Evolutionary conservation across 768 basidiomycete species (phyloP).

Genomic region (Daedaleopsis sinensis): DNA sequence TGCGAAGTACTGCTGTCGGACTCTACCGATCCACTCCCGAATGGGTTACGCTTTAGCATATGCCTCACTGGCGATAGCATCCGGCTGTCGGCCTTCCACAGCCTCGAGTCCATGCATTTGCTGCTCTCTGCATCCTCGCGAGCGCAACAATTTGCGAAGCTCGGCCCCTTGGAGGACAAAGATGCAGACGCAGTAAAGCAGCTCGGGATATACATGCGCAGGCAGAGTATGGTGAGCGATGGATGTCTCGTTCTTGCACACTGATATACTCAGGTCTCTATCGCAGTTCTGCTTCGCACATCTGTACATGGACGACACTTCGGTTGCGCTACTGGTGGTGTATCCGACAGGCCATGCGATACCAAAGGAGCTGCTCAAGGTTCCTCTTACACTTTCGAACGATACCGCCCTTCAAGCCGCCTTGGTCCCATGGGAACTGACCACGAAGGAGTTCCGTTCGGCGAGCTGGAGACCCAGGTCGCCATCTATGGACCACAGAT

Average conservation of each 20-base stretch:
- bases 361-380: constrained; percentile 43
- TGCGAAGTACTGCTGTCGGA: constrained; percentile 56
- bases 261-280: neutral
- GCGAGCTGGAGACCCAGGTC: constrained; percentile 24
- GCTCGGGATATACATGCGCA: constrained; percentile 49
- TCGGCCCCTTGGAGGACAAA: constrained; percentile 43
- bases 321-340: constrained; percentile 60
- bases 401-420: constrained; percentile 41
- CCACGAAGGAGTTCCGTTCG: constrained; percentile 35
- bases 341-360: constrained; percentile 43
- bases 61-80: constrained; percentile 47
- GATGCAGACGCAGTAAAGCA: constrained; percentile 45
- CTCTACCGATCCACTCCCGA: constrained; percentile 39
- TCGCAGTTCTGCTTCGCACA: constrained; percentile 54
- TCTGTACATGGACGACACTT: constrained; percentile 46
- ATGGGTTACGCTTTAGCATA: constrained; percentile 53
- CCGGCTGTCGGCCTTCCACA: constrained; percentile 49
- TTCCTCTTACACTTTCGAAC: constrained; percentile 41
- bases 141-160: constrained; percentile 54
- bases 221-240: constrained; percentile 47
- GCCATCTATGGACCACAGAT: constrained; percentile 8
- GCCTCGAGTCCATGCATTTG: constrained; percentile 46
- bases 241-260: neutral
- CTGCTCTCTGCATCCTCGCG: constrained; percentile 53
- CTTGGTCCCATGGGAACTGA: constrained; percentile 51